Conservation (phyloP, 352 stramenopile species). For the Phytophthora chlamydospora region DNA sequence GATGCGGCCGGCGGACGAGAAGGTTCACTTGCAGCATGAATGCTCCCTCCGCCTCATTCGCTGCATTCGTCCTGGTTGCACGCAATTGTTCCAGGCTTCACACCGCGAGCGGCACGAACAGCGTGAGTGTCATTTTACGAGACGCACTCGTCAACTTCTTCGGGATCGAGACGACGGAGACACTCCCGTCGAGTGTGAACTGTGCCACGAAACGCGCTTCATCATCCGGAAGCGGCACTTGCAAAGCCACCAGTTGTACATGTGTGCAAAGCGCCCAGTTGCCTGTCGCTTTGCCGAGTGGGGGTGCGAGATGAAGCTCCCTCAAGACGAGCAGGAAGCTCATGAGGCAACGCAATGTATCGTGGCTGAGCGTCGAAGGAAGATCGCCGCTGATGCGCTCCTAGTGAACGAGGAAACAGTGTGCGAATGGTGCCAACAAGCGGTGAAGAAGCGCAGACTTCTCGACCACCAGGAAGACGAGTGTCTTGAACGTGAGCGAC, state of each 20-base stretch:
- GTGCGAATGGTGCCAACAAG: slow-evolving; percentile 73
- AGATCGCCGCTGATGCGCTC: slow-evolving; percentile 46
- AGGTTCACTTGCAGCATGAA: slow-evolving; percentile 40
- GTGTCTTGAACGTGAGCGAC: slow-evolving; percentile 66
- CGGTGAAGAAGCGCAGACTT: slow-evolving; percentile 68
- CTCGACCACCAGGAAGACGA: slow-evolving; percentile 84
- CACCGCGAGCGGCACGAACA: slow-evolving; percentile 47
- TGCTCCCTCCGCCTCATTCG: slow-evolving; percentile 50
- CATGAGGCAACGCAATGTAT: slow-evolving; percentile 55
- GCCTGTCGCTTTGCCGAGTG: slow-evolving; percentile 54
- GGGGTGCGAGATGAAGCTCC: slow-evolving; percentile 54
- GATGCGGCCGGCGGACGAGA: slow-evolving; percentile 37
- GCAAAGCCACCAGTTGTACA: slow-evolving; percentile 46
- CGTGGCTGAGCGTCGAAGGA: slow-evolving; percentile 46
- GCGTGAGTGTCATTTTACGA: slow-evolving; percentile 36
- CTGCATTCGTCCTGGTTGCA: slow-evolving; percentile 57
- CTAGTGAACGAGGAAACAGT: slow-evolving; percentile 57
- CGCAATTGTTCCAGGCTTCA: slow-evolving; percentile 35
- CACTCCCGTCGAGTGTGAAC: slow-evolving; percentile 40
- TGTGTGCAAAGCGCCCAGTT: slow-evolving; percentile 57
- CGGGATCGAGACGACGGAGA: slow-evolving; percentile 47
- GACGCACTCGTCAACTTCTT: slow-evolving; percentile 49
- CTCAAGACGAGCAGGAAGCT: slow-evolving; percentile 34
- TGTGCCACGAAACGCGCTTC: slow-evolving; percentile 43
- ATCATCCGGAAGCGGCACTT: slow-evolving; percentile 44